Evolutionary conservation across 306 rosid genomes (phyloP), one percentile per base, ranked within the genome.

Genomic region (cucumber (Cucumis sativus)): DNA sequence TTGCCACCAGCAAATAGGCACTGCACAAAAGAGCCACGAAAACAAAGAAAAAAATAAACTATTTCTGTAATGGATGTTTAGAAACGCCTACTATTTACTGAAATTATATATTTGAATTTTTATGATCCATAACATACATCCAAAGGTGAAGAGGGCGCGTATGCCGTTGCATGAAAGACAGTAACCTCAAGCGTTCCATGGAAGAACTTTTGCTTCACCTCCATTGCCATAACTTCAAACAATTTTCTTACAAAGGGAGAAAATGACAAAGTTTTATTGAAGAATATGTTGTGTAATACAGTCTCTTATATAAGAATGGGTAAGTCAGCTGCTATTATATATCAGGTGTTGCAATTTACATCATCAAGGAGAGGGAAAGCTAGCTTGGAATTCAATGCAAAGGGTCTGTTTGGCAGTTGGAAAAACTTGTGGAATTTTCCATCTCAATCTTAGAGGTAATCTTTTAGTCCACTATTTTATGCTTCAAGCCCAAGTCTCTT

Each of bases 121-220:
- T 63, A 85, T 72, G 63, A 78, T 70, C 63, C 43, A 43, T 21
- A 51, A 79, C 92, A 85, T 77, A 95, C 97, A 84, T 83, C 88
- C 79, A 92, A 84, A 54, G 92, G 93, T 78, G 92, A 95, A 20
- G 87, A 67, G 15, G 93, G 86, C 2, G 84, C 82, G 55, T 81
- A 88, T 51, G 90, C 86, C 15, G 99, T 88, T 61, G 97, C 99
- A 88, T 88, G 85, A 83, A 95, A 92, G 82, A 95, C 82, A 77
- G 93, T 92, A 81, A 89, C 97, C 84, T 95, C 97, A 76, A 95
- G 89, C 41, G 97, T 92, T 77, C 99, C 99, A 83, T 95, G 97
- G 33, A 92, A 86, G 82, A 89, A 86, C 76, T 75, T 79, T 23
- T 63, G 81, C 79, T 78, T 84, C 82, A 82, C 84, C 78, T 87